Conservation (phyloP, 2,329 filamentous ascomycete species). For the Apiospora kogelbergensis region DNA sequence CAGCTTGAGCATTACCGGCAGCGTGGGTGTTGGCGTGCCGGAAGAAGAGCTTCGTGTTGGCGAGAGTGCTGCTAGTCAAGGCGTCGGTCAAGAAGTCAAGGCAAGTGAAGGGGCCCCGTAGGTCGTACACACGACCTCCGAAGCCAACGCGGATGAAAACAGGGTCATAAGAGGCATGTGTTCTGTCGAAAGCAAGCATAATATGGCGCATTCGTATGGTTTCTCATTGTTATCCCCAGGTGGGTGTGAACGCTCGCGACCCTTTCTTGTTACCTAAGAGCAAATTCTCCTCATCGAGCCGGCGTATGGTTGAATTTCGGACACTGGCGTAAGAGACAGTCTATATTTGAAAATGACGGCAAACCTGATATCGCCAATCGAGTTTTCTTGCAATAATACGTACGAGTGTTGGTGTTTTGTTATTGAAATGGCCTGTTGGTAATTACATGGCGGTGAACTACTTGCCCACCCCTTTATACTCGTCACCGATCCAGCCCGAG, state of each 20-base stretch:
- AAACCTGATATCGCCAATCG: background rate
- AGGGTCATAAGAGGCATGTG: background rate
- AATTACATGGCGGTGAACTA: background rate
- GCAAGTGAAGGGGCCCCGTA: background rate
- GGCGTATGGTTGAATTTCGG: slow-evolving; percentile 1
- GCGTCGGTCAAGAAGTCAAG: slow-evolving; percentile 7
- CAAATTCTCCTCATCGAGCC: background rate
- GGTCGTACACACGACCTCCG: background rate
- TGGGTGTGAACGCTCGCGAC: background rate
- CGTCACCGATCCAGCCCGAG: slow-evolving; percentile 2
- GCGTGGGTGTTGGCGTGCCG: slow-evolving; percentile 53
- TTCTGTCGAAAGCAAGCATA: background rate
- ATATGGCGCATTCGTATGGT: background rate
- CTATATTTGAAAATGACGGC: background rate
- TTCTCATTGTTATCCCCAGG: background rate
- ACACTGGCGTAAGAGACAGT: slow-evolving; percentile 4
- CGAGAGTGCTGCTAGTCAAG: slow-evolving; percentile 58
- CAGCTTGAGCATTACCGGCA: slow-evolving; percentile 43
- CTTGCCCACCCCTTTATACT: background rate
- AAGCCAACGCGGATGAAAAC: background rate
- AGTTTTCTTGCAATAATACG: background rate
- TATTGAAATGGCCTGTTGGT: background rate
- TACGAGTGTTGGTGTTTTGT: background rate
- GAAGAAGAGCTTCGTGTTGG: slow-evolving; percentile 62
- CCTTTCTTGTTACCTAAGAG: background rate